phyloP scores from a whole-genome alignment of 257 asterid species.

The Prunella vulgaris region DNA sequence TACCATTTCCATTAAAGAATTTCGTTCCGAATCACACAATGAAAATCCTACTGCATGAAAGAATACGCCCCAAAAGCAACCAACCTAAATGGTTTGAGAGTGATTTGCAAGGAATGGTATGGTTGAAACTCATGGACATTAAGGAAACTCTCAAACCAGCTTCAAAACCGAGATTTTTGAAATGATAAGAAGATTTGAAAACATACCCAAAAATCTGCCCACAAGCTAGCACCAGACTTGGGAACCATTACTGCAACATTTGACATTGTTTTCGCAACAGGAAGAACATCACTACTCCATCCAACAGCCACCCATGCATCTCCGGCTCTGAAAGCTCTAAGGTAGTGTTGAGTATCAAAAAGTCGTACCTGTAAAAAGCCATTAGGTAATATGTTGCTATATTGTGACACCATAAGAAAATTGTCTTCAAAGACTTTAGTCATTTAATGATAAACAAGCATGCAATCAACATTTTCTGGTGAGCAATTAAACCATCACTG shows the following conservation, averaged over 20 bases:
- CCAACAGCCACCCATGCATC: constrained; percentile 98
- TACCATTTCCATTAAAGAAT: not conserved
- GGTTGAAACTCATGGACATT: not conserved
- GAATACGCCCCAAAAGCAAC: not conserved
- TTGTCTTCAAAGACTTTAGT: not conserved
- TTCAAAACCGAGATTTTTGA: not conserved
- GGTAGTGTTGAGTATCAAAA: constrained; percentile 74
- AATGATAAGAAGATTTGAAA: constrained; percentile 1
- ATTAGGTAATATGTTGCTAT: constrained; percentile 2
- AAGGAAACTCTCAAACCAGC: not conserved
- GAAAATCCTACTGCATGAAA: not conserved
- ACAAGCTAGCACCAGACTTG: constrained; percentile 85
- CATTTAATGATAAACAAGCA: not conserved
- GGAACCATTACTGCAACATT: constrained; percentile 85
- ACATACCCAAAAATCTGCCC: constrained; percentile 98
- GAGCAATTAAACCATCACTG: not conserved
- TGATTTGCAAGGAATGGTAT: not conserved
- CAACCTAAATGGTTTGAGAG: not conserved
- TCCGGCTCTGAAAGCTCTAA: constrained; percentile 81
- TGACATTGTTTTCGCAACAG: constrained; percentile 82
- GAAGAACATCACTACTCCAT: constrained; percentile 91
- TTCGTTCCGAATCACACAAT: not conserved
- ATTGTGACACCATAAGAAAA: not conserved
- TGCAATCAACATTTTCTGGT: not conserved
- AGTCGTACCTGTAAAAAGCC: constrained; percentile 62